Conservation (phyloP, 805 yeast genomes). For the Suhomyces emberorum region DNA sequence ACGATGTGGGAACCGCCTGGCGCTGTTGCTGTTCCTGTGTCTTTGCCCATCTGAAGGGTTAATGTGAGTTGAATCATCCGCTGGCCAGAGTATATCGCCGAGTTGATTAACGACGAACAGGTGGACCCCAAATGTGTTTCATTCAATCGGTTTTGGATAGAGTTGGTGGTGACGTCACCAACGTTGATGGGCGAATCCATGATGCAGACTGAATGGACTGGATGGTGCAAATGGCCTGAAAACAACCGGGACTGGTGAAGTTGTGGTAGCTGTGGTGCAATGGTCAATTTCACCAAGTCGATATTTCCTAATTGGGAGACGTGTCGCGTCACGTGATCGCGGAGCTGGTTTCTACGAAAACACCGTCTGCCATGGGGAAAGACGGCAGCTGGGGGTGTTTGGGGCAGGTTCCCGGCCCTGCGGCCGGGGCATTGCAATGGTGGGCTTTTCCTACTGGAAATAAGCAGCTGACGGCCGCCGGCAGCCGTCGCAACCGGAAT, state of each 20-base stretch:
- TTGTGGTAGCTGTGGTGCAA: background rate
- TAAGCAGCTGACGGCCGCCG: no score
- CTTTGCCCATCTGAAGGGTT: conserved; percentile 6
- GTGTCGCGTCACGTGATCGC: conserved; percentile 1
- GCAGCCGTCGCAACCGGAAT: no score
- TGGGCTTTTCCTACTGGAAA: no score
- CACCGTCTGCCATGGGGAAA: no score
- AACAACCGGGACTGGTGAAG: background rate
- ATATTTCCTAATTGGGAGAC: background rate
- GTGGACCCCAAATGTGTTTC: conserved; percentile 33
- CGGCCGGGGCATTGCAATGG: no score
- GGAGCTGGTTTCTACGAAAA: background rate
- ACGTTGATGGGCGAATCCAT: conserved; percentile 44
- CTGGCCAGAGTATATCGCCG: conserved; percentile 35
- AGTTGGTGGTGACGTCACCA: conserved; percentile 41
- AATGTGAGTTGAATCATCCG: conserved; percentile 35
- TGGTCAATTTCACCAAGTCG: background rate
- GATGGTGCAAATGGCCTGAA: no score
- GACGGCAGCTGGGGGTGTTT: no score
- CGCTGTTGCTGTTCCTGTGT: conserved; percentile 9
- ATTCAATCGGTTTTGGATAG: conserved; percentile 32
- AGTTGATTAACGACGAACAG: conserved; percentile 16
- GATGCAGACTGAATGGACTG: background rate
- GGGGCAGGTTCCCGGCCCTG: no score
- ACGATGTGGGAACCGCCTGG: background rate